Evolutionary conservation across 352 stramenopile genomes (phyloP).

Genomic region (Phytophthora constricta): DNA sequence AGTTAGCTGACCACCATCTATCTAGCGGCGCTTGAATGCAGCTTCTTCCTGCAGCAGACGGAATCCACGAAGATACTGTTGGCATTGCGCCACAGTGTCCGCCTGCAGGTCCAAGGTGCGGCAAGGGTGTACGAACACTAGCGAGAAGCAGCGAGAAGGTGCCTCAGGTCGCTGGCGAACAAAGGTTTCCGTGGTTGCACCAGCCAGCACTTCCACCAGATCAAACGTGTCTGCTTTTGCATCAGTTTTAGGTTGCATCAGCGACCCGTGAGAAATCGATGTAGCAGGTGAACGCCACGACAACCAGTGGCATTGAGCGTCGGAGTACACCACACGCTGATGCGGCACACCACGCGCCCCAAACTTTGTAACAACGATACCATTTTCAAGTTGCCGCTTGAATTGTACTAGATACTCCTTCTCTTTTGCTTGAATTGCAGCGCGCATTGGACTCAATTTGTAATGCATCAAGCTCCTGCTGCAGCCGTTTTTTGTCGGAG

Average conservation of each 20-base stretch:
- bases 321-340: slow-evolving; percentile 58
- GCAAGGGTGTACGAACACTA: slow-evolving; percentile 74
- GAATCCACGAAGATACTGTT: slow-evolving; percentile 62
- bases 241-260: slow-evolving; percentile 49
- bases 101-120: slow-evolving; percentile 72
- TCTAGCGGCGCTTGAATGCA: slow-evolving; percentile 38
- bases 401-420: slow-evolving; percentile 56
- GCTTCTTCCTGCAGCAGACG: slow-evolving; percentile 60
- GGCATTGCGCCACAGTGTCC: slow-evolving; percentile 58
- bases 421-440: slow-evolving; percentile 44
- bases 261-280: slow-evolving; percentile 17
- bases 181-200: slow-evolving; percentile 59
- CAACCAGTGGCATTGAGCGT: slow-evolving; percentile 62
- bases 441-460: slow-evolving; percentile 33
- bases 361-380: slow-evolving; percentile 66
- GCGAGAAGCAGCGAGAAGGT: slow-evolving; percentile 61
- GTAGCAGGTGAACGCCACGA: slow-evolving; percentile 57
- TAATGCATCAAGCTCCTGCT: slow-evolving; percentile 40
- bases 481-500: slow-evolving; percentile 36
- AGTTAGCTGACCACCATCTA: too few species aligned
- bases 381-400: slow-evolving; percentile 60
- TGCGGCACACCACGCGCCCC: slow-evolving; percentile 53
- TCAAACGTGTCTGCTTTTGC: slow-evolving; percentile 59
- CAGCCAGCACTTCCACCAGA: slow-evolving; percentile 55
- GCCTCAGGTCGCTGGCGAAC: slow-evolving; percentile 41